Conservation (phyloP, 768 basidiomycete genomes). For the Hydnum rufescens region DNA sequence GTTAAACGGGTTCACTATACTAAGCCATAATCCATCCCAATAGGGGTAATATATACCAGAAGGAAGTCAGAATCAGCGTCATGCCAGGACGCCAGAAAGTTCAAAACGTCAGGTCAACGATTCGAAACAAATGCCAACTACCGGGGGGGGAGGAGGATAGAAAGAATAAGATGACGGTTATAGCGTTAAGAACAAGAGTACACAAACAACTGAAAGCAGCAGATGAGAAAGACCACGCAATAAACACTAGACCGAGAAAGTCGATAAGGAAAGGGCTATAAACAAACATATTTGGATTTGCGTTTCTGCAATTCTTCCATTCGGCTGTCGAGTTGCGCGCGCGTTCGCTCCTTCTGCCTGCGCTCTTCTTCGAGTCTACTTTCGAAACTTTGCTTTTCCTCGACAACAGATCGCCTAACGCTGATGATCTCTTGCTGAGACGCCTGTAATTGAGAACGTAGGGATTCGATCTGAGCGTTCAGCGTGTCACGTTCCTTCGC, state of each 20-base stretch:
- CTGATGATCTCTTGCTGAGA: constrained; percentile 61
- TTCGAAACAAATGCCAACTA: too few relatives aligned
- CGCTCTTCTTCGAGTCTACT: constrained; percentile 72
- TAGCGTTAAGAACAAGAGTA: too few relatives aligned
- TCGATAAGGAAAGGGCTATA: constrained; percentile 23
- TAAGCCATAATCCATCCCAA: too few relatives aligned
- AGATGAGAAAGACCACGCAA: too few relatives aligned
- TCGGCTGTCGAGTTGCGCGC: constrained; percentile 68
- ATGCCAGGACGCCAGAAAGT: too few relatives aligned
- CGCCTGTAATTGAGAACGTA: constrained; percentile 56
- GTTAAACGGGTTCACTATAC: too few relatives aligned
- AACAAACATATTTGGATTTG: constrained; percentile 83
- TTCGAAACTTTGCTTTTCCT: constrained; percentile 78
- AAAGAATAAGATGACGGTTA: too few relatives aligned
- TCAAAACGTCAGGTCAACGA: too few relatives aligned
- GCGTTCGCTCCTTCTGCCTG: constrained; percentile 69
- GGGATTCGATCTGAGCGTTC: constrained; percentile 38
- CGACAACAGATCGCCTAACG: constrained; percentile 60
- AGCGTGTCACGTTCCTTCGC: constrained; percentile 69
- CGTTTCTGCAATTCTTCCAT: constrained; percentile 70
- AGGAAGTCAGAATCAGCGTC: too few relatives aligned
- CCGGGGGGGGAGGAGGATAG: too few relatives aligned
- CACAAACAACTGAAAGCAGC: too few relatives aligned
- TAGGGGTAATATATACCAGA: too few relatives aligned
- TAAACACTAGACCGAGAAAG: neutral